phyloP scores from a whole-genome alignment of 495 filamentous ascomycete species.

The Penicillium argentinense region DNA sequence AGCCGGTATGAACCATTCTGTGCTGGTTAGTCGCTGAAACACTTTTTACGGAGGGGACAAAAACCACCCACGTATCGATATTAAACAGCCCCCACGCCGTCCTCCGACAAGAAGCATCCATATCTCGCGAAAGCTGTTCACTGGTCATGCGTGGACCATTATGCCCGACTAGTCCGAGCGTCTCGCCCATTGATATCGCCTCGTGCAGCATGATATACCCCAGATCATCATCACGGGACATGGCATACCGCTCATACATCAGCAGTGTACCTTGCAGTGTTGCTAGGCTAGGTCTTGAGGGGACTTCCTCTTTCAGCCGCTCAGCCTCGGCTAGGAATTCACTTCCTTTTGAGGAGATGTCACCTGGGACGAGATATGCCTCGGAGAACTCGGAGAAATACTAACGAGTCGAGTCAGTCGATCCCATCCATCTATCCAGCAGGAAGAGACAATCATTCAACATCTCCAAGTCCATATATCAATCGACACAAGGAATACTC shows the following conservation, averaged over 20 bases:
- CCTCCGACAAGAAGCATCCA: constrained; percentile 34
- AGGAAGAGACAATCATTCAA: too few species aligned
- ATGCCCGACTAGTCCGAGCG: constrained; percentile 36
- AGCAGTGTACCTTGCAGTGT: constrained; percentile 43
- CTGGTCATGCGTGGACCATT: constrained; percentile 18
- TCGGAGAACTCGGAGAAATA: constrained; percentile 49
- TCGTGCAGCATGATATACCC: constrained; percentile 46
- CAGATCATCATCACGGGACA: constrained; percentile 41
- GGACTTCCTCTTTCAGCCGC: constrained; percentile 26
- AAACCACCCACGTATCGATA: constrained; percentile 40
- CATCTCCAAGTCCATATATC: background rate
- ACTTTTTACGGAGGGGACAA: too few species aligned
- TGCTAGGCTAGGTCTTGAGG: constrained; percentile 29
- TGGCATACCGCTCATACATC: constrained; percentile 46
- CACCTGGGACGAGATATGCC: constrained; percentile 40
- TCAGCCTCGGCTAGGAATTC: constrained; percentile 47
- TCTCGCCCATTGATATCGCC: constrained; percentile 39
- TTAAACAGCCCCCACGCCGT: constrained; percentile 48
- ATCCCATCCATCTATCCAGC: too few species aligned
- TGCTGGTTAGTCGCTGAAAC: background rate
- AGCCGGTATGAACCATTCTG: constrained; percentile 43
- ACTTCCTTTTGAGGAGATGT: constrained; percentile 43
- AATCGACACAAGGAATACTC: constrained; percentile 11
- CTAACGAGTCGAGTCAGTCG: too few species aligned
- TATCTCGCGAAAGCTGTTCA: constrained; percentile 30